Base-by-base conservation (phyloP, 1,284 basidiomycete species). In the Ganoderma lucidum region DNA sequence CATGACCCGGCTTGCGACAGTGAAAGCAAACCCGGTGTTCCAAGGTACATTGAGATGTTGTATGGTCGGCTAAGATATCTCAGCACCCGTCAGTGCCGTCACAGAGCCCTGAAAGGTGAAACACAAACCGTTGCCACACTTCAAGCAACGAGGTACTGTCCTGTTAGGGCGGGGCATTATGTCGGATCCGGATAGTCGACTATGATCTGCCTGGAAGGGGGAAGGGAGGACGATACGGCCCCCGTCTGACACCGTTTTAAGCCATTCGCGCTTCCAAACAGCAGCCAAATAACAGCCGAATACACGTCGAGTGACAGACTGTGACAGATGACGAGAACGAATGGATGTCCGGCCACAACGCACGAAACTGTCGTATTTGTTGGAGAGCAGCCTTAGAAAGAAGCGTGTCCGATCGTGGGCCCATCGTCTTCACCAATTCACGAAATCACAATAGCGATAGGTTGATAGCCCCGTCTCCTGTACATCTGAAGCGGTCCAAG, bases 111-210 rank as follows among this genome's bases (percentile, higher is more conserved):
- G 32, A 48, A n/a, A 19, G 23, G 23, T 23, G 23, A 23, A 23
- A 23, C 15, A 51, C 62, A 14, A 39, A 53, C 62, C 9, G 23
- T 19, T 39, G 4, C 62, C 62, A 39, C 62, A 63, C n/a, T 53
- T 62, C 6, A 19, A 23, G 32, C 45, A 61, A 17, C 39, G 48
- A 32, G 35, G 10, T 4, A 14, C 28, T 6, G 56, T 59, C 3
- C 39, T 23, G n/a, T 39, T 42, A 12, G 12, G 12, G 35, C 5
- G 8, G 19, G 59, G n/a, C 59, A 60, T 60, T 15, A 19, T 6
- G 37, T 19, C 1, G 35, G 58, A 44, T 14, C 42, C 42, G 14
- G 19, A 9, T 2, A 32, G 2, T 15, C 9, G n/a, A 60, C n/a
- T 37, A n/a, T 42, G n/a, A 6, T 56, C 6, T 30, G 23, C 17